Evolutionary conservation across 495 filamentous ascomycete species (phyloP).

Genomic region (Daldinia loculata): DNA sequence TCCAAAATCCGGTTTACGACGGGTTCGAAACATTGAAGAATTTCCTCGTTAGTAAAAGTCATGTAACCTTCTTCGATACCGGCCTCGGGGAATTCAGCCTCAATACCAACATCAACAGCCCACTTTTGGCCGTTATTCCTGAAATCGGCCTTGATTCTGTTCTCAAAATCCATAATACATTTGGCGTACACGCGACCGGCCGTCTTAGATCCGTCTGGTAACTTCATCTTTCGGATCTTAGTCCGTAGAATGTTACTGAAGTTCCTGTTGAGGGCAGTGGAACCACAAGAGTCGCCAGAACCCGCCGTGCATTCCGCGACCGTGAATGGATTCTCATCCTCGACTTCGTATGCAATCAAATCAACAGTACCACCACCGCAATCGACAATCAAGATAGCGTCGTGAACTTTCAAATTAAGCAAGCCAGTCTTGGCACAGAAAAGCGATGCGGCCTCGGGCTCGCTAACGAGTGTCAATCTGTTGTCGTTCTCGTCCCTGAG

Average conservation of each 20-base stretch:
- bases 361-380: constrained; percentile 80
- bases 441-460: constrained; percentile 76
- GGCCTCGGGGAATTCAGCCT: constrained; percentile 78
- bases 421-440: constrained; percentile 80
- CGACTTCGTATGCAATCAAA: constrained; percentile 80
- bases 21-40: constrained; percentile 79
- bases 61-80: constrained; percentile 82
- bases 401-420: constrained; percentile 76
- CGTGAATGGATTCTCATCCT: constrained; percentile 77
- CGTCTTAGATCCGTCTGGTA: constrained; percentile 77
- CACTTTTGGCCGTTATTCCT: constrained; percentile 82
- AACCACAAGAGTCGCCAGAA: constrained; percentile 78
- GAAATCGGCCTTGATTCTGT: constrained; percentile 82
- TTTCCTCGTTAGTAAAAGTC: constrained; percentile 84
- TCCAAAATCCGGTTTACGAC: constrained; percentile 77
- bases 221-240: constrained; percentile 82
- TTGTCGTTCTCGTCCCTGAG: constrained; percentile 79
- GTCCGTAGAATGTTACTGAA: constrained; percentile 78
- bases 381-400: constrained; percentile 78
- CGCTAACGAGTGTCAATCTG: constrained; percentile 73
- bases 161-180: constrained; percentile 84
- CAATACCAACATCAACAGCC: constrained; percentile 80
- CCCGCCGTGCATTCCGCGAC: constrained; percentile 79
- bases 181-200: constrained; percentile 79
- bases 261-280: constrained; percentile 76